Percentiles rank a stretch among this genome's conserved stretches.
Conservation (phyloP, 495 filamentous ascomycete genomes). For the Penicillium argentinense region DNA sequence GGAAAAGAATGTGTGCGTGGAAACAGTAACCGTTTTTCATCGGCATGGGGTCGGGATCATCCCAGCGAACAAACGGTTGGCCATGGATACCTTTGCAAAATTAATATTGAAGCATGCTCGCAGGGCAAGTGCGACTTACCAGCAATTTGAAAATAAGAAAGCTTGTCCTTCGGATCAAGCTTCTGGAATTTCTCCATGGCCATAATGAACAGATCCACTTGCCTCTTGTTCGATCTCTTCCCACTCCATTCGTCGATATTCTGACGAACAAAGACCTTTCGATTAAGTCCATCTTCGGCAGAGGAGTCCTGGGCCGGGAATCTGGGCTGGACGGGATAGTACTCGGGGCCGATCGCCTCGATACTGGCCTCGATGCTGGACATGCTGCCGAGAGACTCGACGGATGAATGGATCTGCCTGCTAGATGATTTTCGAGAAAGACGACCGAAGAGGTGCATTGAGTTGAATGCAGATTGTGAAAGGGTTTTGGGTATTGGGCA, state of each 20-base stretch:
- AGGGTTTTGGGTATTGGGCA: too few relatives aligned
- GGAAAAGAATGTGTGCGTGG: constrained; percentile 42
- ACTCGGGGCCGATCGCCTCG: neutral
- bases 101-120: too few relatives aligned
- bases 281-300: constrained; percentile 2
- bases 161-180: constrained; percentile 14
- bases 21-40: constrained; percentile 29
- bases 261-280: constrained; percentile 8
- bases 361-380: neutral
- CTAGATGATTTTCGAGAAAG: constrained; percentile 1
- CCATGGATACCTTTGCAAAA: constrained; percentile 47
- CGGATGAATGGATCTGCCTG: neutral
- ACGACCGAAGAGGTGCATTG: constrained; percentile 12
- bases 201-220: constrained; percentile 36
- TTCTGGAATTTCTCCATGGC: constrained; percentile 26
- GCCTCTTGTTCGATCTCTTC: constrained; percentile 6
- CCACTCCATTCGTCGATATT: constrained; percentile 10
- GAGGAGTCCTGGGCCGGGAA: constrained; percentile 1
- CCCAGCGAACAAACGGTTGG: constrained; percentile 41
- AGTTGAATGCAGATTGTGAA: too few relatives aligned
- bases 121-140: constrained; percentile 19
- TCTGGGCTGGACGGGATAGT: constrained; percentile 3
- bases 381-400: constrained; percentile 1
- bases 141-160: constrained; percentile 32
- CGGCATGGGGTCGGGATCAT: constrained; percentile 21